phyloP scores from a whole-genome alignment of 2,329 filamentous ascomycete genomes.

The Paradendryphiella salina region DNA sequence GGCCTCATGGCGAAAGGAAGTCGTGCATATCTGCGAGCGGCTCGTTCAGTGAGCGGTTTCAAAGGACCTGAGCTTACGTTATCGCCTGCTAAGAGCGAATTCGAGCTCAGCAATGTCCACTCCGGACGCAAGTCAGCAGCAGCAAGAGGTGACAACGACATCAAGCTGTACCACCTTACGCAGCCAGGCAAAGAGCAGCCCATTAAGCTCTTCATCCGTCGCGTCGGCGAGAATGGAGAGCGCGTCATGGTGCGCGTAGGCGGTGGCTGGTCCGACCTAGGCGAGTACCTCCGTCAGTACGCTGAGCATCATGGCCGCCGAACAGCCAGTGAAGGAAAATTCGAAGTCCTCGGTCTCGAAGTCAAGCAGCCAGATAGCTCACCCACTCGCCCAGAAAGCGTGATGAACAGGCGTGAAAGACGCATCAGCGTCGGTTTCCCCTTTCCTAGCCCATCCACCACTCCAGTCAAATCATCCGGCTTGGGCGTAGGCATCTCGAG shows the following conservation, averaged over 20 bases:
- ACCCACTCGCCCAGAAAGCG: conserved; percentile 36
- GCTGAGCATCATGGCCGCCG: conserved; percentile 87
- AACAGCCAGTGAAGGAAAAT: conserved; percentile 58
- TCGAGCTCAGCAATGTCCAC: conserved; percentile 28
- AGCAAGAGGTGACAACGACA: conserved; percentile 59
- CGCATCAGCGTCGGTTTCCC: conserved; percentile 29
- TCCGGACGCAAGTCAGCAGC: conserved; percentile 38
- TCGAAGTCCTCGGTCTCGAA: conserved; percentile 59
- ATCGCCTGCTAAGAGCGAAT: conserved; percentile 44
- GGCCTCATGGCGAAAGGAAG: conserved; percentile 35
- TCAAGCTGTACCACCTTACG: conserved; percentile 90
- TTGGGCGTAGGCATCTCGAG: conserved; percentile 16
- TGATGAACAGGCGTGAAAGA: conserved; percentile 32
- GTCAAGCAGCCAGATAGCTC: conserved; percentile 33
- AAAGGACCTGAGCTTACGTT: conserved; percentile 45
- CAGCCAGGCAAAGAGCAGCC: conserved; percentile 81
- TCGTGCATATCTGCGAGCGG: conserved; percentile 38
- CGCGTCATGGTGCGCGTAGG: conserved; percentile 97
- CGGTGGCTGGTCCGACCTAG: conserved; percentile 96
- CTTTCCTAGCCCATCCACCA: conserved; percentile 31
- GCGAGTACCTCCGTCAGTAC: conserved; percentile 92
- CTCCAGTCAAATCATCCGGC: conserved; percentile 32
- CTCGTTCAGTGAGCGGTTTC: conserved; percentile 38
- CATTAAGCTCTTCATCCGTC: conserved; percentile 91
- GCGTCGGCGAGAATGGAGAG: conserved; percentile 86